phyloP scores from a whole-genome alignment of 2,329 filamentous ascomycete genomes.

The Trichoderma atroviride region DNA sequence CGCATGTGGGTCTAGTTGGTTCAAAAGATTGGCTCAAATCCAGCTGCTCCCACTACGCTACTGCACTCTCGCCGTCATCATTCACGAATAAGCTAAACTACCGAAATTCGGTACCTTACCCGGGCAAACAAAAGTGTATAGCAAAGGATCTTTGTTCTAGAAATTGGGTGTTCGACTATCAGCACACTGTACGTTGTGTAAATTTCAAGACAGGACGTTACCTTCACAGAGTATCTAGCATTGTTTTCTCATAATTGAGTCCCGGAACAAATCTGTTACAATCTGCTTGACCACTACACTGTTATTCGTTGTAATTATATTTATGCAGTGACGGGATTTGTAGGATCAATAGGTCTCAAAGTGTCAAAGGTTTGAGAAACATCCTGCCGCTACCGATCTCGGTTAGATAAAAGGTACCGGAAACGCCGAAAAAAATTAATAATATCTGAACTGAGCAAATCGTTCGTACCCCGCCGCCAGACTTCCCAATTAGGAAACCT shows the following conservation, averaged over 20 bases:
- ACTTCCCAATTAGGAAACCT: conserved; percentile 25
- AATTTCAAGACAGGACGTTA: too few relatives aligned
- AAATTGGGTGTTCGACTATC: too few relatives aligned
- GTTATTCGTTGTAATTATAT: background rate
- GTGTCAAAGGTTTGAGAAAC: background rate
- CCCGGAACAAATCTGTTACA: background rate
- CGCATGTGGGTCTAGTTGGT: background rate
- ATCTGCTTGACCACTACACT: background rate
- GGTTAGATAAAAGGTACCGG: background rate
- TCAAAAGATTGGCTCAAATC: background rate
- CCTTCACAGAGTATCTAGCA: too few relatives aligned
- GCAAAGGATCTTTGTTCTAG: background rate
- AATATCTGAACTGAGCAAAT: background rate
- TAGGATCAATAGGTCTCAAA: background rate
- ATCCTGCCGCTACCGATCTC: background rate
- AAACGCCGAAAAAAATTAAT: conserved; percentile 14
- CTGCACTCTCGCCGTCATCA: background rate
- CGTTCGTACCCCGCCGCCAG: conserved; percentile 11
- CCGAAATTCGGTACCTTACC: background rate
- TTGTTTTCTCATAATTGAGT: too few relatives aligned
- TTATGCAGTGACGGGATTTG: background rate
- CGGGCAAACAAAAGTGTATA: background rate
- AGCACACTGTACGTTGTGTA: too few relatives aligned
- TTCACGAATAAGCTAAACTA: background rate
- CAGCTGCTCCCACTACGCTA: background rate